Evolutionary conservation across 1,284 basidiomycete species (phyloP), one percentile per base, ranked within the genome.

Genomic region (Ustilago bromivora): DNA sequence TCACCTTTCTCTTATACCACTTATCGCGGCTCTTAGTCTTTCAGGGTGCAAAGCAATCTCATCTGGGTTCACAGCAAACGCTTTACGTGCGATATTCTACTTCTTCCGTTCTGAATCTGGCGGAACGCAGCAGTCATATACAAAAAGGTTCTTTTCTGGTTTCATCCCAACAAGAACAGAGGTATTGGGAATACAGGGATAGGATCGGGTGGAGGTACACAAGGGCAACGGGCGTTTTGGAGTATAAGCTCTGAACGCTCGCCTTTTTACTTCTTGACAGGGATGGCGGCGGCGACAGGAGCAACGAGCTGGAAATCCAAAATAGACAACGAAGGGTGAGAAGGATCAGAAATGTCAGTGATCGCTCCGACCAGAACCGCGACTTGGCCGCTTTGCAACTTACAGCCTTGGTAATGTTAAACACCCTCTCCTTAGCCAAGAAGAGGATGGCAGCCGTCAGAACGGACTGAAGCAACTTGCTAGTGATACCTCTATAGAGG

Each of bases 1-100:
- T 95, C 93, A 85, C 95, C 95, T 7, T 95, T 92, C 87, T 93
- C 93, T 1, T 98, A 92, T 86, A 95, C 95, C 17, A 96, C 95
- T 7, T 96, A 96, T 86, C 89, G 94, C 73, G 95, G 95, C 19
- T 83, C 82, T 35, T 83, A 71, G 63, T 19, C 28, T 7, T 4
- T 35, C 23, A 31, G 4, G 4, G 28, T 6, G 49, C 28, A 51
- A 34, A 31, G 49, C 49, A 32, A 17, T 12, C 23, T 51, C 23
- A 51, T 49, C 15, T 51, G 13, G 6, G 28, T 31, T 28, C 9
- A 8, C 28, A 51, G 28, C 28, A 28, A 51, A 4, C 47, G 47
- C n/a, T 49, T 49, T 10, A 28, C 46, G 23, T 28, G 3, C 23
- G 23, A 28, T 28, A 28, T 28, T 28, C 23, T 28, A 28, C 46